Evolutionary conservation across 1,284 basidiomycete genomes (phyloP).

Genomic region (Cystobasidium pallidum): DNA sequence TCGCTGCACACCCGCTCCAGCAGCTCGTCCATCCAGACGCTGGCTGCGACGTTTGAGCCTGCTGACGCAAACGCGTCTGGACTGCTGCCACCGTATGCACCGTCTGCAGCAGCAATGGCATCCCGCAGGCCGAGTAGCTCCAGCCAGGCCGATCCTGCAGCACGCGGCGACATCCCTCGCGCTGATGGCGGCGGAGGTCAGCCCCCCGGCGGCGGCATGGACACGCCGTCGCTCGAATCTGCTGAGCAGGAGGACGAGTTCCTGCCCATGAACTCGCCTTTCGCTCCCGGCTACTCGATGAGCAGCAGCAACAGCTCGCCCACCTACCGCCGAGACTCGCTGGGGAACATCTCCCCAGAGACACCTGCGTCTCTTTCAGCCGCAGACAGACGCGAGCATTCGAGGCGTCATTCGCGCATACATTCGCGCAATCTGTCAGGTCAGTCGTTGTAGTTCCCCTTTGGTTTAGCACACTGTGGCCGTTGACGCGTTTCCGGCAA

Average conservation of each 20-base stretch:
- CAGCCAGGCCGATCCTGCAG: not conserved
- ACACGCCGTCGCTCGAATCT: slow-evolving; percentile 22
- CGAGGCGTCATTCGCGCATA: slow-evolving; percentile 69
- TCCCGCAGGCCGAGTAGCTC: slow-evolving; percentile 4
- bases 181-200: not conserved
- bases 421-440: slow-evolving; percentile 84
- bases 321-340: slow-evolving; percentile 16
- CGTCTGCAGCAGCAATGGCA: not conserved
- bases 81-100: not conserved
- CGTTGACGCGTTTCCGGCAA: not conserved
- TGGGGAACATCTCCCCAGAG: slow-evolving; percentile 6
- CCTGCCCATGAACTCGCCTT: slow-evolving; percentile 40
- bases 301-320: slow-evolving; percentile 7
- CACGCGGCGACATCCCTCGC: slow-evolving; percentile 6
- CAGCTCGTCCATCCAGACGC: slow-evolving; percentile 19
- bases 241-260: slow-evolving; percentile 43
- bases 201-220: not conserved
- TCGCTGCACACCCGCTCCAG: slow-evolving; percentile 19
- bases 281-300: slow-evolving; percentile 38
- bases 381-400: slow-evolving; percentile 55
- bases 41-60: slow-evolving; percentile 26
- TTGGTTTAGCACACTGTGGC: no score
- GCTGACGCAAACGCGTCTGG: not conserved
- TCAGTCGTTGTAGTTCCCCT: not conserved
- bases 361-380: slow-evolving; percentile 20